Conservation (phyloP, 352 stramenopile species). For the Pythium grandisporangium region DNA sequence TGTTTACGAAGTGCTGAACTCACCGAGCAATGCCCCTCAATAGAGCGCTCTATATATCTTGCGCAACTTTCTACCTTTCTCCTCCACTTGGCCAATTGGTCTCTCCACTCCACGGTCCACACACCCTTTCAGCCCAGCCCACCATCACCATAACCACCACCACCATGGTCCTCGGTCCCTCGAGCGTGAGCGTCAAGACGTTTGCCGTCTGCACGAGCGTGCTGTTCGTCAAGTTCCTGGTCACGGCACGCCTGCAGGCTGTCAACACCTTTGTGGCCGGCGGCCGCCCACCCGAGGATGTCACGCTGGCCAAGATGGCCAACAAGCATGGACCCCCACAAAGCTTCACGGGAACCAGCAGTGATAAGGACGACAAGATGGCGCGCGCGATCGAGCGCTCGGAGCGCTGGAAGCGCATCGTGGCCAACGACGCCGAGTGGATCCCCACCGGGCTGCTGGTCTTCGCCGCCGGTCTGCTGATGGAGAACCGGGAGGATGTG, state of each 20-base stretch:
- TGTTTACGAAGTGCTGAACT: too few species aligned
- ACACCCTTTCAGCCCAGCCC: too few species aligned
- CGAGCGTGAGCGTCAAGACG: conserved; percentile 23
- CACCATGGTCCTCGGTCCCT: conserved; percentile 7
- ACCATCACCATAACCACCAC: background rate
- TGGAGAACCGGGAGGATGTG: conserved; percentile 22
- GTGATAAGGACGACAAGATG: conserved; percentile 7
- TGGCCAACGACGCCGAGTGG: conserved; percentile 53
- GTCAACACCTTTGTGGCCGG: conserved; percentile 39
- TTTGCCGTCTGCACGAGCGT: conserved; percentile 39
- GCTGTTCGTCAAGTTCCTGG: conserved; percentile 64
- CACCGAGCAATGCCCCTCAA: too few species aligned
- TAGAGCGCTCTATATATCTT: too few species aligned
- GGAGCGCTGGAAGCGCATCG: conserved; percentile 26
- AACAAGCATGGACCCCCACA: background rate
- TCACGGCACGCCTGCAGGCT: conserved; percentile 29
- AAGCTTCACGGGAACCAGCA: conserved; percentile 2
- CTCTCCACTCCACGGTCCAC: too few species aligned
- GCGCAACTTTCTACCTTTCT: too few species aligned
- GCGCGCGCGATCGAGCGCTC: background rate
- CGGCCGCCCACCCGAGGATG: conserved; percentile 12
- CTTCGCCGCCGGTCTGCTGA: conserved; percentile 34
- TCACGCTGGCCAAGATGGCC: background rate
- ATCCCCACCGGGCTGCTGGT: conserved; percentile 45
- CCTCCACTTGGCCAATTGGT: too few species aligned